A percentile compares a stretch with the other conserved stretches of the same genome.
phyloP scores from a whole-genome alignment of 139 green algal genomes.

The Micromonas pusilla region DNA sequence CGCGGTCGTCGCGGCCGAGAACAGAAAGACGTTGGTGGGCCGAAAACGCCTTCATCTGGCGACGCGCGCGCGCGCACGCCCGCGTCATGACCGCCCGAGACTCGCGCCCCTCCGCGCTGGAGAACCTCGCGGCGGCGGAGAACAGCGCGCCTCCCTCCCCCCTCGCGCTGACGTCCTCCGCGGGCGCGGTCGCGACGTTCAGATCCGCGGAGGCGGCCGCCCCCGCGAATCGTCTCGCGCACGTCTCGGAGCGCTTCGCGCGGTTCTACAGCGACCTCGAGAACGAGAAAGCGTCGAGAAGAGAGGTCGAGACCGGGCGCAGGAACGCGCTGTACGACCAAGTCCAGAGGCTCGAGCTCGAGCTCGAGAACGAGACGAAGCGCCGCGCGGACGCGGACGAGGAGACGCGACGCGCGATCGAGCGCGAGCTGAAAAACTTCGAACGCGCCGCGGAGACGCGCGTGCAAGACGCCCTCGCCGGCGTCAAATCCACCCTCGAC shows the following conservation, averaged over 20 bases:
- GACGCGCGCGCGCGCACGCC: background rate
- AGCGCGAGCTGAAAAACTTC: conserved; percentile 45
- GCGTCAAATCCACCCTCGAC: conserved; percentile 52
- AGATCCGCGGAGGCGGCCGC: background rate
- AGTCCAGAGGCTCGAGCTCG: conserved; percentile 55
- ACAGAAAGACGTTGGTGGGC: no score
- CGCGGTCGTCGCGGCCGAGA: no score
- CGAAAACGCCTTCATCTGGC: background rate
- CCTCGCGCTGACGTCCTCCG: background rate
- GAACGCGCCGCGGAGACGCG: conserved; percentile 11
- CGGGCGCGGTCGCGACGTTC: no score
- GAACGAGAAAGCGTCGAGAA: conserved; percentile 56
- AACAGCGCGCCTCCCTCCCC: background rate
- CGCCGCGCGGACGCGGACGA: conserved; percentile 53
- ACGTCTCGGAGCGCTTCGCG: conserved; percentile 61
- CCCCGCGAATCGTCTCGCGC: conserved; percentile 41
- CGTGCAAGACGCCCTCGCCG: background rate
- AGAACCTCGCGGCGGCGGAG: background rate
- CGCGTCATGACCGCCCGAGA: background rate
- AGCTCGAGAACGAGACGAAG: conserved; percentile 58
- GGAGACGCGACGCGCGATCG: conserved; percentile 55
- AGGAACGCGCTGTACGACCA: conserved; percentile 50
- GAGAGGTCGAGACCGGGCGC: conserved; percentile 44
- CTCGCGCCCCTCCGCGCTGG: background rate
- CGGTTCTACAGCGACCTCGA: conserved; percentile 65